Base-by-base conservation (phyloP, 306 rosid species). In the Lathyrus aphaca region DNA sequence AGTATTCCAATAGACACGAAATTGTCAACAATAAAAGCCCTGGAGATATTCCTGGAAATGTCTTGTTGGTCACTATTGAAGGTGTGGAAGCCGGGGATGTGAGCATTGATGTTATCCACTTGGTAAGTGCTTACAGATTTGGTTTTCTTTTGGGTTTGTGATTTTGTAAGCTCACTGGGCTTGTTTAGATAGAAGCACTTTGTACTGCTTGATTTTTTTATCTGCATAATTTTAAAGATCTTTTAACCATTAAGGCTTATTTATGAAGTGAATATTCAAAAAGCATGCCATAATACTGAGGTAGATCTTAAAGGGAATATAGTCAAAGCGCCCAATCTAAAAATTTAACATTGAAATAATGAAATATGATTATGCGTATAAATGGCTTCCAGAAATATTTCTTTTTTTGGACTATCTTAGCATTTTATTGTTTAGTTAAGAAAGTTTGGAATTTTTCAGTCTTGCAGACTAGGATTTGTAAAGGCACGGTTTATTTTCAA, bases 81-180 rank as follows among this genome's bases (percentile, higher is more conserved):
- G 96, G 97, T 1, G 93, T 91, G 66, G 97, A 91, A 79, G 97
- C 96, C 23, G 97, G 96, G 16, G 97, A 91, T 44, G 97, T 91
- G 75, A 88, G 96, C 93, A 91, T 91, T 72, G 97, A 91, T 73
- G 91, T 91, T 66, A 88, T 91, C 78, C 96, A 91, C 80, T 74
- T 91, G 89, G 97, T 91, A 75, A 81, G 92, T 78, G 74, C 30
- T 21, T 3, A 56, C 18, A 30, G 38, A 71, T 18, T 70, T 74
- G 49, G 44, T 58, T 66, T 63, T 17, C n/a, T 50, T 29, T 23
- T 50, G 15, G 23, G 16, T 19, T 14, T 59, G 45, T 65, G 27
- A 66, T 64, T 54, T 74, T 64, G 25, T 61, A 10, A 65, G 43
- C 39, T 73, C 8, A 38, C 21, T 14, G 40, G 63, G 39, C 13